Conservation (phyloP, 768 basidiomycete species). For the Tylopilus felleus region DNA sequence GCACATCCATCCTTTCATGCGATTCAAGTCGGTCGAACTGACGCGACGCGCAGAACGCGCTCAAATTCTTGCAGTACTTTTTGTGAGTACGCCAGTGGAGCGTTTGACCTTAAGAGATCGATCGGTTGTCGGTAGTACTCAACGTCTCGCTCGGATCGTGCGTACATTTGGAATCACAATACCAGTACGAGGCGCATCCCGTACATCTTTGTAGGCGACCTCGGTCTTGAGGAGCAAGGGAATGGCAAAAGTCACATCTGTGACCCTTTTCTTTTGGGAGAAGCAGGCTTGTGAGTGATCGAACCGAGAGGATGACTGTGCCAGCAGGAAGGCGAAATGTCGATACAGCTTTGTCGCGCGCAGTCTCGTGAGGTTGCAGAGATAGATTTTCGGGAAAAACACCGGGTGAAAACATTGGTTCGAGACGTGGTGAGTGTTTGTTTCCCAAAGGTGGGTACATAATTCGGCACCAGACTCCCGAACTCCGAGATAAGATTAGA, state of each 20-base stretch:
- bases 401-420: constrained; percentile 6
- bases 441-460: not conserved
- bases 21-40: constrained; percentile 46
- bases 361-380: constrained; percentile 44
- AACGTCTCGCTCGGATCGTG: constrained; percentile 7
- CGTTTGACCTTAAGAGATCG: constrained; percentile 53
- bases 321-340: constrained; percentile 40
- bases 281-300: constrained; percentile 47
- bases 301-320: constrained; percentile 43
- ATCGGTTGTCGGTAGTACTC: constrained; percentile 7
- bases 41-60: constrained; percentile 43
- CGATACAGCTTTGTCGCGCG: constrained; percentile 52
- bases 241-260: constrained; percentile 67
- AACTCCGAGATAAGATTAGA: constrained; percentile 10
- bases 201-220: constrained; percentile 52
- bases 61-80: constrained; percentile 61
- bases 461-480: not conserved
- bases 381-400: constrained; percentile 13
- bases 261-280: constrained; percentile 55
- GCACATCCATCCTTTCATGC: constrained; percentile 57
- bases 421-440: not conserved
- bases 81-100: constrained; percentile 66
- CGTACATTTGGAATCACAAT: constrained; percentile 66
- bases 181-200: constrained; percentile 70
- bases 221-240: constrained; percentile 24